Conservation (phyloP, 257 asterid genomes). For the Ehretia macrophylla region DNA sequence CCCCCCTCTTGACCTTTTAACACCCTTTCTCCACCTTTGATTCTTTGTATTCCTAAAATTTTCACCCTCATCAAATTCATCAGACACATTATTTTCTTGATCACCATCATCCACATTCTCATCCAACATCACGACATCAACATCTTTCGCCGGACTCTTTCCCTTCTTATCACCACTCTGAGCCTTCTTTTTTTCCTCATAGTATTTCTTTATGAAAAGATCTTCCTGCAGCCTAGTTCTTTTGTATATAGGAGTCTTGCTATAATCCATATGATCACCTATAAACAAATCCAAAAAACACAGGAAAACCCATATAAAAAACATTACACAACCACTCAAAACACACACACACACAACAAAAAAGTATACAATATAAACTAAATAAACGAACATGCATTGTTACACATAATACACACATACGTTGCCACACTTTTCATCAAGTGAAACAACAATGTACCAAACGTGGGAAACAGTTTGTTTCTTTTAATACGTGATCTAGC, state of each 20-base stretch:
- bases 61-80: too few relatives aligned
- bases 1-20: not conserved
- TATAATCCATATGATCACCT: not conserved
- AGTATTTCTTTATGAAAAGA: not conserved
- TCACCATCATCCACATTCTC: not conserved
- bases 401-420: too few relatives aligned
- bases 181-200: not conserved
- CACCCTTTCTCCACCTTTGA: not conserved
- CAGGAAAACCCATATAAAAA: not conserved
- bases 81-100: too few relatives aligned
- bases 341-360: not conserved
- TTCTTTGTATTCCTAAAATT: not conserved
- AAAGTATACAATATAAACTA: not conserved
- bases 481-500: not conserved
- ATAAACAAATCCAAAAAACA: not conserved
- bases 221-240: not conserved
- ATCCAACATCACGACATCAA: not conserved
- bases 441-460: too few relatives aligned
- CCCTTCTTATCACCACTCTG: not conserved
- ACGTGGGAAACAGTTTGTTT: too few relatives aligned
- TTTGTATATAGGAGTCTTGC: not conserved
- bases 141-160: not conserved
- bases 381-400: not conserved
- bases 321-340: too few relatives aligned
- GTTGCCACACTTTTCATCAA: too few relatives aligned